phyloP scores from a whole-genome alignment of 116 monocot genomes.

The Cymodocea nodosa region DNA sequence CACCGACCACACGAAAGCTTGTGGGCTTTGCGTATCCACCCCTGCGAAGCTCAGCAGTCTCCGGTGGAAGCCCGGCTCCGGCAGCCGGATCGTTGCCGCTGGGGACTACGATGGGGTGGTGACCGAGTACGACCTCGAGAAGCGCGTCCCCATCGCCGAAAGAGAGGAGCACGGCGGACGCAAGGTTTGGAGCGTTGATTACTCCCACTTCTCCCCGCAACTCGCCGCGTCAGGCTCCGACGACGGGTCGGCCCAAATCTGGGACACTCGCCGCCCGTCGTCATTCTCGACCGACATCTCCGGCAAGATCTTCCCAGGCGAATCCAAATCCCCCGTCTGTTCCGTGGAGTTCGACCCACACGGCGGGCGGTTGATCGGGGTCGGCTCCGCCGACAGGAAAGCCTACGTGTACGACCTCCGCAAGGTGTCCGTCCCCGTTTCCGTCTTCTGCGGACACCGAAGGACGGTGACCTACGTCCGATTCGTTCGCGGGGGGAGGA shows the following conservation, averaged over 20 bases:
- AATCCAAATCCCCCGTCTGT: constrained; percentile 31
- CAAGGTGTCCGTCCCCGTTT: constrained; percentile 20
- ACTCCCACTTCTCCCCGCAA: constrained; percentile 21
- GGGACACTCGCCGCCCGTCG: constrained; percentile 43
- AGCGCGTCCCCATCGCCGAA: constrained; percentile 35
- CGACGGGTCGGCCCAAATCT: constrained; percentile 55
- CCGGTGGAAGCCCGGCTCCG: constrained; percentile 35
- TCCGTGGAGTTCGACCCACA: constrained; percentile 63
- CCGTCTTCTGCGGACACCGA: constrained; percentile 36
- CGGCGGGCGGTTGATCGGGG: constrained; percentile 17
- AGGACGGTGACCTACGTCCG: constrained; percentile 75
- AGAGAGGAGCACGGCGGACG: constrained; percentile 88
- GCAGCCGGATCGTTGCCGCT: constrained; percentile 19
- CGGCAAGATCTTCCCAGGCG: not conserved
- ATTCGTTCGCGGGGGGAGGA: constrained; percentile 29
- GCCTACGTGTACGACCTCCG: constrained; percentile 76
- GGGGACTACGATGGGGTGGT: constrained; percentile 97
- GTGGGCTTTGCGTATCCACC: constrained; percentile 47
- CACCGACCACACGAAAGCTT: constrained; percentile 10
- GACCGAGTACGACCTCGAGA: constrained; percentile 84
- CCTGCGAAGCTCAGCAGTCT: constrained; percentile 97
- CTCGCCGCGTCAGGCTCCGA: constrained; percentile 63
- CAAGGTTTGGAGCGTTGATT: constrained; percentile 72
- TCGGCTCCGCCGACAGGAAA: constrained; percentile 55
- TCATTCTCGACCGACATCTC: too few species aligned